Base-by-base conservation (phyloP, 129 eudicot genomes). In the Chrysanthemum seticuspe region DNA sequence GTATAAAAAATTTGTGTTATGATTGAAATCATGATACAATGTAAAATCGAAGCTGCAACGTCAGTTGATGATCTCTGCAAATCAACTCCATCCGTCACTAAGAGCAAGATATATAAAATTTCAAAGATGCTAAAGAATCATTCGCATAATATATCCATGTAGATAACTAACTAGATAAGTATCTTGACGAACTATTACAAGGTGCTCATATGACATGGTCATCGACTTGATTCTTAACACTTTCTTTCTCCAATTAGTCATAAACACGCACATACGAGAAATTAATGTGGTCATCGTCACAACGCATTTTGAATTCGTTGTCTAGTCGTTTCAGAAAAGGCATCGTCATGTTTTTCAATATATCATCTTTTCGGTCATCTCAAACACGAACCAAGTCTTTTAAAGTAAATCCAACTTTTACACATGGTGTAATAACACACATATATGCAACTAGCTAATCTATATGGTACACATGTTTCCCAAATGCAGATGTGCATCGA, bases 401-500 rank as follows among this genome's bases (percentile, higher is more conserved):
- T 16, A 70, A 2, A n/a, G 45, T 60, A 12, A 10, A 36, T 34
- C 51, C 10, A 53, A 49, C 13, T 18, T 62, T 49, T 74, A 11
- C 2, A 40, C 44, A 36, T 51, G 63, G 10, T 1, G 13, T 27
- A 40, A 40, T 27, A 40, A 40, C 47, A 4, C 10, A 55, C 5
- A 21, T 55, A 65, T 65, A 65, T 75, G 34, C 79, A 36, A 75
- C 34, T 55, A 55, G 59, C 47, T 6, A 40, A 52, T 52, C 19
- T 52, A 74, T 23, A 21, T 27, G 27, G 16, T 45, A 61, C 77
- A 62, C 70, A 74, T 64, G 54, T 34, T 64, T 36, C 5, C 44
- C 45, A 58, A 59, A 58, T 5, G 45, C 59, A 74, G 36, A 61
- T 61, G 77, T 73, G 70, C 18, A 62, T 16, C n/a, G 36, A n/a